A percentile compares a stretch with the other conserved stretches of the same genome.
Conservation (phyloP, 192 early-diverging fungal genomes). For the Coemansia sp. region DNA sequence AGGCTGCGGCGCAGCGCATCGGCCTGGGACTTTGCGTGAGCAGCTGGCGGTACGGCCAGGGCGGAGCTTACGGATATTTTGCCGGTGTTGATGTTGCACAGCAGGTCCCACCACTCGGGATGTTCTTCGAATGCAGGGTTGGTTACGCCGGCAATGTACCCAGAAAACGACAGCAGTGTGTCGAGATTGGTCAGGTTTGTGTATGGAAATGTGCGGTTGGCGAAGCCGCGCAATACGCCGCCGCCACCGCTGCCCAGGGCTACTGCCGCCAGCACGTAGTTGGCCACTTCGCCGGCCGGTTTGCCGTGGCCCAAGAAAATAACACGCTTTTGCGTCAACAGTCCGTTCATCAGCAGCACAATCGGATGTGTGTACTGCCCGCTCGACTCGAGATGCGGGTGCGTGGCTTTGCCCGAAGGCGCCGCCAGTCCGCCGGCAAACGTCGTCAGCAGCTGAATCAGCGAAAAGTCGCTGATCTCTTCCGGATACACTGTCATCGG, state of each 20-base stretch:
- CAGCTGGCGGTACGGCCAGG: conserved; percentile 41
- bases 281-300: conserved; percentile 88
- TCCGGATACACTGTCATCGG: conserved; percentile 83
- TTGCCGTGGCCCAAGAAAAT: conserved; percentile 89
- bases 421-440: conserved; percentile 58
- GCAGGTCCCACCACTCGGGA: conserved; percentile 93
- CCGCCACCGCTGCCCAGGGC: conserved; percentile 90
- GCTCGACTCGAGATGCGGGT: conserved; percentile 85
- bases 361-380: conserved; percentile 86
- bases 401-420: conserved; percentile 56
- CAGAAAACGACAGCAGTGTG: conserved; percentile 76
- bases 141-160: conserved; percentile 95
- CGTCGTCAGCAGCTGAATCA: conserved; percentile 77
- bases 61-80: conserved; percentile 89
- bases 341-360: conserved; percentile 82
- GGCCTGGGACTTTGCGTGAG: conserved; percentile 23
- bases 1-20: conserved; percentile 51
- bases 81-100: conserved; percentile 91
- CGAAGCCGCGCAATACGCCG: conserved; percentile 77
- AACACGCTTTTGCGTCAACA: conserved; percentile 90
- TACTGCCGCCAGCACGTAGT: conserved; percentile 88
- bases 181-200: conserved; percentile 86
- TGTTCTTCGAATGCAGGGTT: conserved; percentile 96
- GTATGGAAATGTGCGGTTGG: conserved; percentile 89
- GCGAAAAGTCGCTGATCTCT: conserved; percentile 90